phyloP scores from a whole-genome alignment of 202 grass and related monocot genomes.

The Carex sylvatica region DNA sequence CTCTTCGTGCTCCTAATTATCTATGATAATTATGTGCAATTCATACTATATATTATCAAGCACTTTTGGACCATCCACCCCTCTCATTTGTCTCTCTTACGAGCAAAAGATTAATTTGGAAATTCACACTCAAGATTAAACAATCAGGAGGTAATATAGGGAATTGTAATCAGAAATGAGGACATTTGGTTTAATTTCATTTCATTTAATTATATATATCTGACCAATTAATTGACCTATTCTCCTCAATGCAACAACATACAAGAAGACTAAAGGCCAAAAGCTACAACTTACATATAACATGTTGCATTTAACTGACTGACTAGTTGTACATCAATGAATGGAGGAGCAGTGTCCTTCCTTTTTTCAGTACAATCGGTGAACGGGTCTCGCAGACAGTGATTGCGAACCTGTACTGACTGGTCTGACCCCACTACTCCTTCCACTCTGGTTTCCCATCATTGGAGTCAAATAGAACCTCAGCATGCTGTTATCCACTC shows the following conservation, averaged over 20 bases:
- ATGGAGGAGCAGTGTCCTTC: neutral
- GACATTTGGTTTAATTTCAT: neutral
- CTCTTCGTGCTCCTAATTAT: neutral
- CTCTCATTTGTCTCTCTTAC: too few relatives aligned
- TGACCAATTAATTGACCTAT: slow-evolving; percentile 22
- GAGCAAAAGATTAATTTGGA: too few relatives aligned
- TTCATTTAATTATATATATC: slow-evolving; percentile 18
- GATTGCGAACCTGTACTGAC: slow-evolving; percentile 37
- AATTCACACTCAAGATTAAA: too few relatives aligned
- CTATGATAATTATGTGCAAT: neutral
- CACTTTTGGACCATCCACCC: neutral
- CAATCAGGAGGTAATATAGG: neutral
- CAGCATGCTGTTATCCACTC: slow-evolving; percentile 35
- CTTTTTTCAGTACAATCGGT: slow-evolving; percentile 38
- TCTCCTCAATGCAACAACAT: neutral
- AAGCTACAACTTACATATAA: slow-evolving; percentile 28
- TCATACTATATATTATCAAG: neutral
- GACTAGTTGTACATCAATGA: neutral
- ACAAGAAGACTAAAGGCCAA: neutral
- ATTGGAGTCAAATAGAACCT: slow-evolving; percentile 39
- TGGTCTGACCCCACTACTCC: slow-evolving; percentile 35
- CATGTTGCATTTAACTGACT: neutral
- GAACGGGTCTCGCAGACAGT: slow-evolving; percentile 36
- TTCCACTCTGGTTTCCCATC: slow-evolving; percentile 19
- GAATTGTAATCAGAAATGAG: slow-evolving; percentile 8